These are phyloP conservation scores for Diutina rugosa DNA, from an alignment of 1,139 yeast genomes.

Conservation along the genomic window DNA sequence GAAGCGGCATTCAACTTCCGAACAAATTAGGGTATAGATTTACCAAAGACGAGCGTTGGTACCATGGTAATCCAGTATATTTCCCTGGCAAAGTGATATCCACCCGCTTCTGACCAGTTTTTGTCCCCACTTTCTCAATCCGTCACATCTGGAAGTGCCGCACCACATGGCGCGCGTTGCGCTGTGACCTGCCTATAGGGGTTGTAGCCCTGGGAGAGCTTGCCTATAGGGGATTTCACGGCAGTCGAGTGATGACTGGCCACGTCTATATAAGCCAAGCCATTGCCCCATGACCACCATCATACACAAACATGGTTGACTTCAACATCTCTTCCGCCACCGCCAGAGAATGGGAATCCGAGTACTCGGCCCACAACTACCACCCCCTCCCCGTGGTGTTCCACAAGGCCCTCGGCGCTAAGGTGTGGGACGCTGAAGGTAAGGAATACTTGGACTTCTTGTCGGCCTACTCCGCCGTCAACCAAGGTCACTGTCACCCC, in stretches of 20 bases:
- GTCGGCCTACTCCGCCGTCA: constrained; percentile 92
- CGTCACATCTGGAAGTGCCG: background rate
- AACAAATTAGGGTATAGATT: too few relatives aligned
- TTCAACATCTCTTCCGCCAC: constrained; percentile 10
- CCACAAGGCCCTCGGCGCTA: constrained; percentile 77
- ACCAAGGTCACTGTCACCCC: constrained; percentile 98
- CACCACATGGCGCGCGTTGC: background rate
- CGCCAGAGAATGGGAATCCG: constrained; percentile 57
- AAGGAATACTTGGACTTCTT: constrained; percentile 76
- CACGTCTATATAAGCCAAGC: background rate
- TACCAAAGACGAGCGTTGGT: too few relatives aligned
- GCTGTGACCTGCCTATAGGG: constrained; percentile 2
- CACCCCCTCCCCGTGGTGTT: constrained; percentile 95
- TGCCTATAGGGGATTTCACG: background rate
- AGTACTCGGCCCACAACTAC: constrained; percentile 92
- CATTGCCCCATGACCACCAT: background rate
- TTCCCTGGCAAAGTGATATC: too few relatives aligned
- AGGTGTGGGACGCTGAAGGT: constrained; percentile 98
- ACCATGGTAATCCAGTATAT: too few relatives aligned
- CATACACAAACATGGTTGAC: background rate
- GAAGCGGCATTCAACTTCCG: background rate
- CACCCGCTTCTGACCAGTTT: too few relatives aligned
- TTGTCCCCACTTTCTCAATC: too few relatives aligned
- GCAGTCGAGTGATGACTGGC: background rate
- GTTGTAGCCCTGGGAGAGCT: background rate